These are phyloP conservation scores for Rhodamnia argentea DNA, from an alignment of 345 rosid species.

Conservation along the genomic window DNA sequence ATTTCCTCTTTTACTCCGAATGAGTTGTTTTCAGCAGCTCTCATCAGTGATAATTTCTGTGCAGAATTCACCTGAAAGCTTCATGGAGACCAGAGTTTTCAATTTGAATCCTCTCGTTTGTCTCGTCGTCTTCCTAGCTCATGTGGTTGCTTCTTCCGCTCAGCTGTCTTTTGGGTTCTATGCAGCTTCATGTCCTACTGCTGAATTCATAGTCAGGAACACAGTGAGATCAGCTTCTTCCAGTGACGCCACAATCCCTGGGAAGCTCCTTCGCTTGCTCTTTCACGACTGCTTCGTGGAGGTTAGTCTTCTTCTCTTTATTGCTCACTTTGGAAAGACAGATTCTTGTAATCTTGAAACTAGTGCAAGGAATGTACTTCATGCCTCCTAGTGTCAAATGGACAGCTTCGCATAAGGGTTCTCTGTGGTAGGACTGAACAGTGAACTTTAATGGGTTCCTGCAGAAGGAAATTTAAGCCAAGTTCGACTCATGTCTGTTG, in stretches of 20 bases:
- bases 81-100: conserved; percentile 24
- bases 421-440: background rate
- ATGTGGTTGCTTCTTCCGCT: conserved; percentile 14
- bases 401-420: background rate
- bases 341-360: background rate
- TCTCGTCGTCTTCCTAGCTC: conserved; percentile 8
- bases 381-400: background rate
- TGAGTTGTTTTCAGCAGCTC: background rate
- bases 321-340: background rate
- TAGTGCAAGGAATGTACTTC: background rate
- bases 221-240: conserved; percentile 61
- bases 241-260: conserved; percentile 60
- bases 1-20: background rate
- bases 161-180: conserved; percentile 62
- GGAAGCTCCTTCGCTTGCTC: conserved; percentile 78
- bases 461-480: background rate
- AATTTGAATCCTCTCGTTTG: background rate
- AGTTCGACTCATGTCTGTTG: background rate
- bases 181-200: conserved; percentile 58
- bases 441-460: background rate
- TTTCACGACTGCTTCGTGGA: conserved; percentile 90
- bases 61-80: background rate
- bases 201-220: conserved; percentile 53
- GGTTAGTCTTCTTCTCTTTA: conserved; percentile 21
- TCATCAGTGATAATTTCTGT: background rate